Percentiles rank a stretch among this genome's conserved stretches.
Evolutionary conservation across 1,284 basidiomycete species (phyloP).

Genomic region (Puccinia novopanici): DNA sequence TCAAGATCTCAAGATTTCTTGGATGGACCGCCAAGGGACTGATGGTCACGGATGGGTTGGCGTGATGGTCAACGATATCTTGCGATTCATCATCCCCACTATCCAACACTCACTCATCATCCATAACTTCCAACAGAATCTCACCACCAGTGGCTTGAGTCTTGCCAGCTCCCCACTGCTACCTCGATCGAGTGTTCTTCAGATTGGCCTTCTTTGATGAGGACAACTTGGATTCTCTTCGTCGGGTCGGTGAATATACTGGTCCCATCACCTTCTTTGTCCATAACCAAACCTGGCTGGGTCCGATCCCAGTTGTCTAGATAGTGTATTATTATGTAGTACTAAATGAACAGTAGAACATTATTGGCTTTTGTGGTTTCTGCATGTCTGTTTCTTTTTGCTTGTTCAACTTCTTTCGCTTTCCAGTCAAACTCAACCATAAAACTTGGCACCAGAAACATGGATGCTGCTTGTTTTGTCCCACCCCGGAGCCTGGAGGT

Average conservation of each 20-base stretch:
- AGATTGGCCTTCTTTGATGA: constrained; percentile 22
- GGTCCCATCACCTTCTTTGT: constrained; percentile 38
- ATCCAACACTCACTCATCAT: constrained; percentile 7
- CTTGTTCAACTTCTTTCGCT: too few relatives aligned
- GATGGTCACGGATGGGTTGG: background rate
- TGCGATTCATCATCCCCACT: constrained; percentile 8
- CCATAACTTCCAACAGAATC: constrained; percentile 3
- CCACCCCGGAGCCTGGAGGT: too few relatives aligned
- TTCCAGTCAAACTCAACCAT: too few relatives aligned
- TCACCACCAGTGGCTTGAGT: background rate
- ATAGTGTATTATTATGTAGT: too few relatives aligned
- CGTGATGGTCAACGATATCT: constrained; percentile 35
- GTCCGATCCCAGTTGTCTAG: constrained; percentile 32
- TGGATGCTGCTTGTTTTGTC: too few relatives aligned
- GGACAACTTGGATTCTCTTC: background rate
- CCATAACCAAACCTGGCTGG: constrained; percentile 39
- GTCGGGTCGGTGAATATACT: constrained; percentile 27
- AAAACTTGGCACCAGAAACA: too few relatives aligned
- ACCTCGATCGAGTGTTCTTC: background rate
- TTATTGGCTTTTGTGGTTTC: too few relatives aligned
- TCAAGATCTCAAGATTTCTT: constrained; percentile 21
- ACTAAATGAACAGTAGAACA: too few relatives aligned
- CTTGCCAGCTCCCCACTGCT: background rate
- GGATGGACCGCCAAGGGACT: background rate
- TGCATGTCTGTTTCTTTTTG: too few relatives aligned